A percentile compares a stretch with the other conserved stretches of the same genome.
Evolutionary conservation across 805 yeast species (phyloP).

Genomic region (Metschnikowia proteae): DNA sequence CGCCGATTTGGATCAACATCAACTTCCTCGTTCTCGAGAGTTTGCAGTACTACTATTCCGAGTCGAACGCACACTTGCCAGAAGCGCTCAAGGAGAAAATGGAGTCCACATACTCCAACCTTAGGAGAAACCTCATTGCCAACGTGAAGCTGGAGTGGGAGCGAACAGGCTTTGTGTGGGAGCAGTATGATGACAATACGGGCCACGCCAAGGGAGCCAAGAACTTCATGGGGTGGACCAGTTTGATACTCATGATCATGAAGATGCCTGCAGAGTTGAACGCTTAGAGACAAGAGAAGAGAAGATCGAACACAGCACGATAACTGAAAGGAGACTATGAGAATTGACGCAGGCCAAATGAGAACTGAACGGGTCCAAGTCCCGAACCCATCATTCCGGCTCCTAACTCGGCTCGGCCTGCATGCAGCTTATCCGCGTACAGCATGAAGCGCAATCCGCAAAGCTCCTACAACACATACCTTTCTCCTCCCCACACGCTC

Average conservation of each 20-base stretch:
- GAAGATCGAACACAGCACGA: too few relatives aligned
- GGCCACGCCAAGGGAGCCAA: conserved; percentile 81
- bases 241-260: conserved; percentile 77
- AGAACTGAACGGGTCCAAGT: too few relatives aligned
- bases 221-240: conserved; percentile 94
- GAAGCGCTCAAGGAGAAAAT: conserved; percentile 40
- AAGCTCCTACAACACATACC: background rate
- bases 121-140: conserved; percentile 63
- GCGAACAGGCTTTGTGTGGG: conserved; percentile 81
- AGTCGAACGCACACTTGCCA: conserved; percentile 27
- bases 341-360: too few relatives aligned
- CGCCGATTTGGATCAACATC: conserved; percentile 89
- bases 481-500: background rate
- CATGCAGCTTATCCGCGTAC: conserved; percentile 4
- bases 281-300: background rate
- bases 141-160: conserved; percentile 71
- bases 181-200: conserved; percentile 74
- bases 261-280: conserved; percentile 58
- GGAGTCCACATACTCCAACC: conserved; percentile 40
- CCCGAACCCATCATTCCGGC: too few relatives aligned
- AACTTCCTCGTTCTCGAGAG: conserved; percentile 79
- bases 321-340: too few relatives aligned
- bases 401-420: background rate
- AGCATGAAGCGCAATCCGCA: conserved; percentile 4
- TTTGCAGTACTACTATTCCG: conserved; percentile 49